Percentiles rank a stretch among this genome's conserved stretches.
Evolutionary conservation across 306 rosid species (phyloP).

Genomic region (Crataegus laevigata): DNA sequence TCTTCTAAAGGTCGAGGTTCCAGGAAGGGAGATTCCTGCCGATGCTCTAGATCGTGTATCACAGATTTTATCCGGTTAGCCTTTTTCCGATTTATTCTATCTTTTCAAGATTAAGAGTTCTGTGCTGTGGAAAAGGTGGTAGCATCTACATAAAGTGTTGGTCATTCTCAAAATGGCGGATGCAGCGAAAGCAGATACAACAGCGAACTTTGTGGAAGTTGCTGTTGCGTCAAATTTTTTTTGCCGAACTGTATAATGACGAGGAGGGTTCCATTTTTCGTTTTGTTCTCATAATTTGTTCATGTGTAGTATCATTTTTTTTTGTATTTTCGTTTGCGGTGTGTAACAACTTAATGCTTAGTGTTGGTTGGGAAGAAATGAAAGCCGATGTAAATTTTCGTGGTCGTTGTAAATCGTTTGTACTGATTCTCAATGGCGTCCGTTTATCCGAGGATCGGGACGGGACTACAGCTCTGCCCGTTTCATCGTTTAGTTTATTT

Average conservation of each 20-base stretch:
- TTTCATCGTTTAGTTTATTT: background rate
- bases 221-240: background rate
- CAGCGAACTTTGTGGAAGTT: constrained; percentile 10
- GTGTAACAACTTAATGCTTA: constrained; percentile 6
- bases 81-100: constrained; percentile 7
- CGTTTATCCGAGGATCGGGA: background rate
- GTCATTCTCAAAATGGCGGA: constrained; percentile 9
- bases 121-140: constrained; percentile 14
- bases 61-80: constrained; percentile 54
- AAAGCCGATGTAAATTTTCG: constrained; percentile 30
- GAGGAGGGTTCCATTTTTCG: background rate
- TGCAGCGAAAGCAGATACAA: constrained; percentile 26
- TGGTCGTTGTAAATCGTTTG: constrained; percentile 19
- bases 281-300: constrained; percentile 25
- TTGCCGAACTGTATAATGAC: background rate
- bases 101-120: background rate
- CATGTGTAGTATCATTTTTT: constrained; percentile 39
- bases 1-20: constrained; percentile 86
- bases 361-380: background rate
- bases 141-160: constrained; percentile 9
- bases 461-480: background rate
- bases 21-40: constrained; percentile 82
- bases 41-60: constrained; percentile 70
- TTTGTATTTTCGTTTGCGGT: background rate
- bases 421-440: constrained; percentile 1